phyloP scores from a whole-genome alignment of 2,329 filamentous ascomycete species.

The Stagonosporopsis rhizophila region DNA sequence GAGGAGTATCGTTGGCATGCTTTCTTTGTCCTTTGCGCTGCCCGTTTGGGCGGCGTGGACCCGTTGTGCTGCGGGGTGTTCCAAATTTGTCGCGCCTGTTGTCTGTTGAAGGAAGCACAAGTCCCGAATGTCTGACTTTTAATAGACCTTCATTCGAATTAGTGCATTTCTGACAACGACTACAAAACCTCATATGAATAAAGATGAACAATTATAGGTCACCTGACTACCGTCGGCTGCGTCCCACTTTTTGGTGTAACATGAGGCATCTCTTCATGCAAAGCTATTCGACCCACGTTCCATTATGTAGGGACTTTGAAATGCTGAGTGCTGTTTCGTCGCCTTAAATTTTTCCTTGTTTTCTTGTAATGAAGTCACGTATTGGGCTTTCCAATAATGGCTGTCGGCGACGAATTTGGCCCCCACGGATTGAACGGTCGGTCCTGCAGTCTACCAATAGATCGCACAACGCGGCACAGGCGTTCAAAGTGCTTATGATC shows the following conservation, averaged over 20 bases:
- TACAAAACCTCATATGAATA: not conserved
- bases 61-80: not conserved
- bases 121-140: not conserved
- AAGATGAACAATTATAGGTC: not conserved
- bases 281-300: not conserved
- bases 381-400: too few species aligned
- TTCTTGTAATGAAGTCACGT: too few species aligned
- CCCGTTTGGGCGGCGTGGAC: not conserved
- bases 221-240: not conserved
- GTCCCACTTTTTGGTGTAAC: not conserved
- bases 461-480: not conserved
- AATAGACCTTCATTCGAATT: not conserved
- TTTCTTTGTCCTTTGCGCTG: slow-evolving; percentile 9
- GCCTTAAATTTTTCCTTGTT: not conserved
- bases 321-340: not conserved
- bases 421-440: too few species aligned
- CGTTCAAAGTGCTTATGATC: not conserved
- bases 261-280: not conserved
- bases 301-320: not conserved
- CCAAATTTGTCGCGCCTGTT: not conserved
- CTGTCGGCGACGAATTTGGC: too few species aligned
- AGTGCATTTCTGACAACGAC: too few species aligned
- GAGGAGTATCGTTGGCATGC: slow-evolving; percentile 1
- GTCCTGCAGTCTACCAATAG: not conserved
- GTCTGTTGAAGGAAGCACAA: not conserved